Conservation (phyloP, 345 rosid species). For the Carallia brachiata region DNA sequence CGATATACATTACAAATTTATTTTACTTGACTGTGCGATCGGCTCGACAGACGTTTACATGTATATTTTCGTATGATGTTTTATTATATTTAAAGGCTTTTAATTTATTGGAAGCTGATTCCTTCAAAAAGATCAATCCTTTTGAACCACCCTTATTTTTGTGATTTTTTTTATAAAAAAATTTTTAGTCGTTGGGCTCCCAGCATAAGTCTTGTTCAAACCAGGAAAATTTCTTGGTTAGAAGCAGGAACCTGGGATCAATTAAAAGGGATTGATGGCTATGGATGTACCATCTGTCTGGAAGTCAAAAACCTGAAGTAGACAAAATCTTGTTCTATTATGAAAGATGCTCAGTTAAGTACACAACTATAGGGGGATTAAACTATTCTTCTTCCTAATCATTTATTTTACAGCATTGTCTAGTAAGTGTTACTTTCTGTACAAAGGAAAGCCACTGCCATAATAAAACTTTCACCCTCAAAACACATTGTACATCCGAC, state of each 20-base stretch:
- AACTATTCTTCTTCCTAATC: neutral
- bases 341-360: neutral
- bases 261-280: slow-evolving; percentile 36
- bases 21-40: too few relatives aligned
- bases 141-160: too few relatives aligned
- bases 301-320: slow-evolving; percentile 38
- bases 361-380: neutral
- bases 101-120: too few relatives aligned
- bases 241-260: slow-evolving; percentile 45
- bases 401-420: slow-evolving; percentile 7
- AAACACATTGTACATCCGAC: slow-evolving; percentile 19
- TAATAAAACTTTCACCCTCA: slow-evolving; percentile 4
- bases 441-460: slow-evolving; percentile 15
- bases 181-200: too few relatives aligned
- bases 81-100: too few relatives aligned
- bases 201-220: slow-evolving; percentile 2
- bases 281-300: slow-evolving; percentile 30
- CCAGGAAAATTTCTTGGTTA: slow-evolving; percentile 14
- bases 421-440: slow-evolving; percentile 17
- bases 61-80: too few relatives aligned
- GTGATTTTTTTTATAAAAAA: too few relatives aligned
- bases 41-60: too few relatives aligned
- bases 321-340: slow-evolving; percentile 15
- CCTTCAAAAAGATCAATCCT: too few relatives aligned
- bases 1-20: too few relatives aligned